A percentile compares a stretch with the other conserved stretches of the same genome.
phyloP scores from a whole-genome alignment of 768 basidiomycete genomes.

The Astraeus odoratus region DNA sequence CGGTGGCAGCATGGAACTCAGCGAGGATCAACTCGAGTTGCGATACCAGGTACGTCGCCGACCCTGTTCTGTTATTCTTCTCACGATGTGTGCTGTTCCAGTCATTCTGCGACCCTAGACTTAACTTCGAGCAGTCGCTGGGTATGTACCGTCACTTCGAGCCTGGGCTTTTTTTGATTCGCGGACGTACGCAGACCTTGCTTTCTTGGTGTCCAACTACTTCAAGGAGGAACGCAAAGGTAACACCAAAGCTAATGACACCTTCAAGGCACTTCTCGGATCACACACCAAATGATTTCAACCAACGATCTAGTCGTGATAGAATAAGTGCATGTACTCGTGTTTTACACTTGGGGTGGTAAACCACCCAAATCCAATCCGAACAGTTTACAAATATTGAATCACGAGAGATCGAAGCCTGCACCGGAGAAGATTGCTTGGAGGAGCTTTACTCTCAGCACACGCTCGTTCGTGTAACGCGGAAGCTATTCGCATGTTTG shows the following conservation, averaged over 20 bases:
- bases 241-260: constrained; percentile 13
- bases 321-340: not conserved
- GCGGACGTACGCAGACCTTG: constrained; percentile 53
- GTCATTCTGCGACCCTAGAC: constrained; percentile 90
- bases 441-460: constrained; percentile 68
- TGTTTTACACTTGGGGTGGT: constrained; percentile 6
- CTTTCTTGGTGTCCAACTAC: constrained; percentile 78
- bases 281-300: constrained; percentile 4
- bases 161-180: not conserved
- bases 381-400: no score
- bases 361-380: constrained; percentile 1
- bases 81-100: constrained; percentile 17
- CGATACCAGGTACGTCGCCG: constrained; percentile 65
- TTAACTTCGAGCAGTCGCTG: constrained; percentile 93
- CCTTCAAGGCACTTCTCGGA: constrained; percentile 27
- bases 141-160: constrained; percentile 41
- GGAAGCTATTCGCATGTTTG: constrained; percentile 48
- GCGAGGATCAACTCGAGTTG: constrained; percentile 82
- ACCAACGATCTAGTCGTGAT: constrained; percentile 10
- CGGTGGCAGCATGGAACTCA: constrained; percentile 93
- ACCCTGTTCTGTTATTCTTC: not conserved
- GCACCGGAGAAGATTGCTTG: constrained; percentile 84
- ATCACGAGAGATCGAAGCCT: constrained; percentile 91
- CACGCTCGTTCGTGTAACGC: constrained; percentile 53
- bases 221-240: constrained; percentile 62